Conservation (phyloP, 1,284 basidiomycete genomes). For the Trichosporon coremiiforme region DNA sequence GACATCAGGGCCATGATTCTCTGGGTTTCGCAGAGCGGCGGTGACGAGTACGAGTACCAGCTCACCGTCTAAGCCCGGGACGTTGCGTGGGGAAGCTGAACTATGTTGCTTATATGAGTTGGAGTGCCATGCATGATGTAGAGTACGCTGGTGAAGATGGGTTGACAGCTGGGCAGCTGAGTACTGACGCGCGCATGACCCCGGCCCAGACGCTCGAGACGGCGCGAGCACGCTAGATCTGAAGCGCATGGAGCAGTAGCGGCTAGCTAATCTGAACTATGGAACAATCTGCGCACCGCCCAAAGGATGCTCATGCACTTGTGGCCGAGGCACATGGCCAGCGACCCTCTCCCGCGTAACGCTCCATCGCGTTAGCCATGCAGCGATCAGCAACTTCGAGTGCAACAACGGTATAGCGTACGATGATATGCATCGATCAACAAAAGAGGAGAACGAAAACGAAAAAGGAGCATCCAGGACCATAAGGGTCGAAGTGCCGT, state of each 20-base stretch:
- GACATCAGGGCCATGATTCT: conserved; percentile 53
- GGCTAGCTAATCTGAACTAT: no score
- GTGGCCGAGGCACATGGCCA: no score
- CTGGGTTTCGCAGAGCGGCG: conserved; percentile 55
- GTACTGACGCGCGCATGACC: no score
- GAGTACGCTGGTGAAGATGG: neutral
- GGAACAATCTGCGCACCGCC: no score
- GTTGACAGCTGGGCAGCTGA: no score
- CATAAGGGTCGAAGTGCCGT: neutral
- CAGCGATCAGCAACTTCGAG: no score
- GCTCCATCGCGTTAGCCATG: no score
- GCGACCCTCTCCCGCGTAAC: no score
- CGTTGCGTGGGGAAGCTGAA: neutral
- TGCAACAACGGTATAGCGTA: conserved; percentile 16
- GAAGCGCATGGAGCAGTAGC: no score
- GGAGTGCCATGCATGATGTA: conserved; percentile 4
- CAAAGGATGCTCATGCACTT: no score
- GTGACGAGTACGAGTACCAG: conserved; percentile 58
- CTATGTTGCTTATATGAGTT: neutral
- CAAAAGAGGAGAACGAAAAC: conserved; percentile 32
- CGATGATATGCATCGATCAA: conserved; percentile 32
- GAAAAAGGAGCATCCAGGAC: conserved; percentile 19
- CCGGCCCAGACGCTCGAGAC: no score
- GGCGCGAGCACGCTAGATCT: no score
- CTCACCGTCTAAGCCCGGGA: conserved; percentile 47